Conservation (phyloP, 345 rosid genomes). For the Gynandropsis gynandra region DNA sequence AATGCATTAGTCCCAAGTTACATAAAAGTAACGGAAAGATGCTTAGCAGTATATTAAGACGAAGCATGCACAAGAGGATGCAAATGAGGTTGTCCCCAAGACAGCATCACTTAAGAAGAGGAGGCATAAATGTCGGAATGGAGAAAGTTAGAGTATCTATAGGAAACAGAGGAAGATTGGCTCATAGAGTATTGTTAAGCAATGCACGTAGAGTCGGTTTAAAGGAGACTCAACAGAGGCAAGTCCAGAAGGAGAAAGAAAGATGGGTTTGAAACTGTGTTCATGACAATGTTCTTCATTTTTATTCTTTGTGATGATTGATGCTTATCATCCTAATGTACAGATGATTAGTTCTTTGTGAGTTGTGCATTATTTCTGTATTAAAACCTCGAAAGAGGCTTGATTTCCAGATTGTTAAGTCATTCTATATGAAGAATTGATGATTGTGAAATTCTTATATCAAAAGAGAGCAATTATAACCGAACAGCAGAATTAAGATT, state of each 20-base stretch:
- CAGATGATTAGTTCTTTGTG: slow-evolving; percentile 18
- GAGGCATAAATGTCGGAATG: slow-evolving; percentile 75
- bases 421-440: too few species aligned
- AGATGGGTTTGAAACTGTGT: slow-evolving; percentile 38
- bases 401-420: not conserved
- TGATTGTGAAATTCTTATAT: too few species aligned
- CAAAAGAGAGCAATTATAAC: too few species aligned
- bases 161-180: slow-evolving; percentile 75
- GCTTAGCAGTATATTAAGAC: slow-evolving; percentile 46
- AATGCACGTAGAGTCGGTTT: slow-evolving; percentile 51
- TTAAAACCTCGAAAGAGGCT: not conserved
- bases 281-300: slow-evolving; percentile 10
- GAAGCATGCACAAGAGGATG: slow-evolving; percentile 70
- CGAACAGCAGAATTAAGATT: too few species aligned
- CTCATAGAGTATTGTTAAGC: slow-evolving; percentile 45
- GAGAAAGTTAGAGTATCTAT: slow-evolving; percentile 79
- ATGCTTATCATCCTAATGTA: slow-evolving; percentile 26
- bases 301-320: slow-evolving; percentile 22
- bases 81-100: slow-evolving; percentile 37
- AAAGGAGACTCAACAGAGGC: slow-evolving; percentile 53
- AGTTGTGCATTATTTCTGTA: slow-evolving; percentile 7
- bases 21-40: slow-evolving; percentile 42
- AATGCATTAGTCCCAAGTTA: slow-evolving; percentile 48
- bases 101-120: slow-evolving; percentile 62
- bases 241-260: slow-evolving; percentile 53